Conservation (phyloP, 73 alveolate genomes). For the Stentor coeruleus region DNA sequence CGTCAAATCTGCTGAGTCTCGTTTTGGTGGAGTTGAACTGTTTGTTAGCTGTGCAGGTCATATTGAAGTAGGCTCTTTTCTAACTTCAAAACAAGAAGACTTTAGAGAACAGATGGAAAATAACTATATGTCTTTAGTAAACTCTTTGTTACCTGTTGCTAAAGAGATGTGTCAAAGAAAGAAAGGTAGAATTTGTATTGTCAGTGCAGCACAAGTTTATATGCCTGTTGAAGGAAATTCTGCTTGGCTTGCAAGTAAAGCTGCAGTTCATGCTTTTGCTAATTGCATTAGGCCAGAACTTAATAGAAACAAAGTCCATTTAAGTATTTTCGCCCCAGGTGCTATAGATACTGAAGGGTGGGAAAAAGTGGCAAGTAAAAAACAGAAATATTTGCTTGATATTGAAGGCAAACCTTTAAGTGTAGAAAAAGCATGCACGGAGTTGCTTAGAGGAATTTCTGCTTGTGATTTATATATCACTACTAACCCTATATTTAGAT, state of each 20-base stretch:
- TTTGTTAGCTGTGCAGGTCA: background rate
- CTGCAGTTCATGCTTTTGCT: background rate
- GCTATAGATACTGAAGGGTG: background rate
- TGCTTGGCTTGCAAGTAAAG: background rate
- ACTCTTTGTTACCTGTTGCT: background rate
- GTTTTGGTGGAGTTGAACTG: background rate
- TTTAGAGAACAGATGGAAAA: background rate
- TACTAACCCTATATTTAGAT: background rate
- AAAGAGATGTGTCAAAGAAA: background rate
- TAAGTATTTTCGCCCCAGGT: background rate
- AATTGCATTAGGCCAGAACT: slow-evolving; percentile 6
- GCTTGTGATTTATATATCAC: background rate
- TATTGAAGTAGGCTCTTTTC: background rate
- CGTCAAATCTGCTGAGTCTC: background rate
- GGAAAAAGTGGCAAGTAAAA: background rate
- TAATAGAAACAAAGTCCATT: background rate
- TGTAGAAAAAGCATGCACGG: background rate
- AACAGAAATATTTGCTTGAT: background rate
- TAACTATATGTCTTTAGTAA: background rate
- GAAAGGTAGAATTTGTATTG: background rate
- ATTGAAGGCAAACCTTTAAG: background rate
- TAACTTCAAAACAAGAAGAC: background rate
- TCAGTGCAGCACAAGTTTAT: background rate
- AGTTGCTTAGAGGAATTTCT: background rate
- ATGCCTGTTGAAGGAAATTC: background rate